Conservation (phyloP, 371 early-diverging fungal genomes). For the Apophysomyces trapeziformis region DNA sequence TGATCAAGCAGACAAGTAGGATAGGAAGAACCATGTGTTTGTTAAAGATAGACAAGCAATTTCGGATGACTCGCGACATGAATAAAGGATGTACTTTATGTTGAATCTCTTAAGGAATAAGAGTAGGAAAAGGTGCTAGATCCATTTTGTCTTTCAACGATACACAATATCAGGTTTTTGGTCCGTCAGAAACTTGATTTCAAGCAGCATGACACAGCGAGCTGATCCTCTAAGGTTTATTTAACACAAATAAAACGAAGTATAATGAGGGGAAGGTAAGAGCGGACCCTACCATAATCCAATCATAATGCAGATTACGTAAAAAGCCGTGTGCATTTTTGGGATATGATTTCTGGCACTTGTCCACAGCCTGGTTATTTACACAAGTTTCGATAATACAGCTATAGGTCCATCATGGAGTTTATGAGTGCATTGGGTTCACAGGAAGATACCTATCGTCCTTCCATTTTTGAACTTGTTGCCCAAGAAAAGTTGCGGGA, state of each 20-base stretch:
- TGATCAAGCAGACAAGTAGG: background rate
- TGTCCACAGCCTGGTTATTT: no score
- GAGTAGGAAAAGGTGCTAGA: background rate
- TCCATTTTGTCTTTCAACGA: background rate
- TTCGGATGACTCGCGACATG: background rate
- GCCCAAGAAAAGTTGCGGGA: conserved; percentile 85
- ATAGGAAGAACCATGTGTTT: background rate
- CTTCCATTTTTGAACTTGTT: conserved; percentile 89
- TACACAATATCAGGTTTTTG: background rate
- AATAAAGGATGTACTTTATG: background rate
- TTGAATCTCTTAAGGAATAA: background rate
- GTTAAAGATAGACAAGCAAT: conserved; percentile 7
- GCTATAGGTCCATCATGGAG: conserved; percentile 63
- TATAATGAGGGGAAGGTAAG: no score
- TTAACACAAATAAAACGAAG: no score
- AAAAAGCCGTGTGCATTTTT: no score
- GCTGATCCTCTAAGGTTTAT: background rate
- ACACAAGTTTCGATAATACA: no score
- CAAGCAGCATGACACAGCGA: background rate
- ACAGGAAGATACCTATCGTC: conserved; percentile 75
- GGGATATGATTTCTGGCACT: no score
- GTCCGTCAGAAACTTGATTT: background rate
- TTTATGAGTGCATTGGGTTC: conserved; percentile 83
- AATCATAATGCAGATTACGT: no score
- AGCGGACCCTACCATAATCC: no score